These are phyloP conservation scores for Keqinozyma sinolaborantium DNA, from an alignment of 1,139 yeast species.

Conservation along the genomic window DNA sequence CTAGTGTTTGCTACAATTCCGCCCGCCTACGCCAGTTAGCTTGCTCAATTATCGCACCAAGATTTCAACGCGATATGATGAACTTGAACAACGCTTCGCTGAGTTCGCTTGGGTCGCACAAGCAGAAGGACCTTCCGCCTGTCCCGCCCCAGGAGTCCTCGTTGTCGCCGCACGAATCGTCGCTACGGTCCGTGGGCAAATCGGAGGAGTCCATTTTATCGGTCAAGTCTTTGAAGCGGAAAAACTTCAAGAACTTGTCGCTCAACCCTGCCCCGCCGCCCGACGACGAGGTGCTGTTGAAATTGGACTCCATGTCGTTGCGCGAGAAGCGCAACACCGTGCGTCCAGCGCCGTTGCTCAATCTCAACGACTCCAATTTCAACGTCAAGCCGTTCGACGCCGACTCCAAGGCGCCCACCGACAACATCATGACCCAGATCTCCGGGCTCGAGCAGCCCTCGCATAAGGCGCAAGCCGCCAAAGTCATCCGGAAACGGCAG, in stretches of 20 bases:
- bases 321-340: conserved; percentile 14
- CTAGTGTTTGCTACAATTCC: no score
- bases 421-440: conserved; percentile 26
- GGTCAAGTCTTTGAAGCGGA: conserved; percentile 63
- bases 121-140: conserved; percentile 40
- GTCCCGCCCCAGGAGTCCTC: conserved; percentile 21
- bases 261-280: conserved; percentile 17
- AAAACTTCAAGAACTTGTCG: conserved; percentile 71
- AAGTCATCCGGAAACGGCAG: conserved; percentile 27
- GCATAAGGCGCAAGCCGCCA: conserved; percentile 4
- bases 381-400: conserved; percentile 18
- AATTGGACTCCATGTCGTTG: conserved; percentile 11
- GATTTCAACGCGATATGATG: no score
- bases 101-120: conserved; percentile 22
- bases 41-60: no score
- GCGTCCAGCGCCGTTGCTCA: conserved; percentile 24
- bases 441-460: conserved; percentile 22
- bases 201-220: conserved; percentile 25
- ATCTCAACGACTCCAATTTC: conserved; percentile 8
- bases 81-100: conserved; percentile 23
- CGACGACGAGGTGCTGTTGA: conserved; percentile 6
- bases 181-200: conserved; percentile 2
- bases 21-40: no score
- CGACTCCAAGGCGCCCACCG: conserved; percentile 20
- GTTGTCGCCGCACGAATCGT: conserved; percentile 2